Percentiles rank a stretch among this genome's conserved stretches.
Conservation (phyloP, 495 filamentous ascomycete genomes). For the Aspergillus conjunctus region DNA sequence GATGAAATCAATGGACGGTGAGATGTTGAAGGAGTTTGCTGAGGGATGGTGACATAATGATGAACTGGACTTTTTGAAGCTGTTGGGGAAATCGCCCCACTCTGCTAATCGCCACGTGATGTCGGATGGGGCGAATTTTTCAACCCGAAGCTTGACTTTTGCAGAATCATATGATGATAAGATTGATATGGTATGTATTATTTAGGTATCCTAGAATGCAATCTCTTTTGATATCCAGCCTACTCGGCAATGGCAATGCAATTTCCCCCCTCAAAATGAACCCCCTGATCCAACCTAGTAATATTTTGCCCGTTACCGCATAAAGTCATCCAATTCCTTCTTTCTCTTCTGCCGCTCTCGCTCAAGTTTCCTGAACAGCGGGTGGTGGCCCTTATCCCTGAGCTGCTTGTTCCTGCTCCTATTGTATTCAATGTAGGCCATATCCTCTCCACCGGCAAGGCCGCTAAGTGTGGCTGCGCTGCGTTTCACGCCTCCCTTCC, state of each 20-base stretch:
- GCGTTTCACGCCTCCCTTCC: slow-evolving; percentile 63
- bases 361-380: slow-evolving; percentile 80
- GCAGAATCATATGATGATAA: neutral
- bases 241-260: no score
- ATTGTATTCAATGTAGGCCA: slow-evolving; percentile 93
- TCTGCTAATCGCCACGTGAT: slow-evolving; percentile 24
- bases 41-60: slow-evolving; percentile 9
- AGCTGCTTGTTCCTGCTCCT: slow-evolving; percentile 77
- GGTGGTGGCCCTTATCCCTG: slow-evolving; percentile 68
- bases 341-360: slow-evolving; percentile 70
- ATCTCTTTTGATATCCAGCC: neutral
- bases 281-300: neutral
- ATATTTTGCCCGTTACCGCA: slow-evolving; percentile 11
- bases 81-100: slow-evolving; percentile 25
- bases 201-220: neutral
- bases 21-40: neutral
- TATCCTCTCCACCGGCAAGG: slow-evolving; percentile 86
- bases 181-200: neutral
- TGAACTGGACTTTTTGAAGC: slow-evolving; percentile 15
- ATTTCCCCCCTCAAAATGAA: neutral
- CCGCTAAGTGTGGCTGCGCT: slow-evolving; percentile 84
- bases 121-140: slow-evolving; percentile 9
- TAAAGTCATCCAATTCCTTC: slow-evolving; percentile 47
- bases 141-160: neutral
- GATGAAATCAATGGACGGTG: neutral